Evolutionary conservation across 1,284 basidiomycete species (phyloP), one percentile per base, ranked within the genome.

Genomic region (Inonotus hispidus): DNA sequence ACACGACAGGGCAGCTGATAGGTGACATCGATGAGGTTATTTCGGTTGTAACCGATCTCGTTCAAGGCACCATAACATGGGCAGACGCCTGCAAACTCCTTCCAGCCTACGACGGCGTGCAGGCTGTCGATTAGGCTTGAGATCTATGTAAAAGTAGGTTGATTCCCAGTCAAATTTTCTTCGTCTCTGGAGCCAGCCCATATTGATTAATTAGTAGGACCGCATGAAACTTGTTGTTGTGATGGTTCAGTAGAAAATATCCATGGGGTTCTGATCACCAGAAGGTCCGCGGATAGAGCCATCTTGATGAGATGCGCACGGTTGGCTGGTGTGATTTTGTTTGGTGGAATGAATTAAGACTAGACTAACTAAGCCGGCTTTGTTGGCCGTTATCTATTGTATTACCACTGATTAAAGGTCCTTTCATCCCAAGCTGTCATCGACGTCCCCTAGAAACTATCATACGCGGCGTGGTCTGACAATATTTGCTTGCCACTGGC

Each of bases 21-120:
- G 95, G 95, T n/a, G 71, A 82, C 58, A 87, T 97, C 66, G 95
- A 98, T 75, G 86, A 94, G 58, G 96, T 98, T 60, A 87, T 98
- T 68, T 78, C 78, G 54, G 85, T 90, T 56, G 87, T 98, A 65
- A 83, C 81, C 54, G 87, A 88, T 47, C 82, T 95, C 58, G 87
- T 91, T 37, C 77, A 87, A 67, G 92, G 90, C 47, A 79, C 72
- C 16, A 79, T 92, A 59, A 81, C 85, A 65, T 98, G 95, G 95
- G 71, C 79, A 16, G 85, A 85, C 66, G 96, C 94, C 2, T 87
- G 85, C 72, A 71, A 77, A 68, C 77, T 82, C 60, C 76, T 98
- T 69, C 84, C 89, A 37, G 82, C 80, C 21, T 98, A 98, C 75
- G 91, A 91, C 69, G 95, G 95, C 59, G 90, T 93, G 60, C 96